A percentile compares a stretch with the other conserved stretches of the same genome.
Conservation (phyloP, 1,284 basidiomycete species). For the Cutaneotrichosporon mucoides region DNA sequence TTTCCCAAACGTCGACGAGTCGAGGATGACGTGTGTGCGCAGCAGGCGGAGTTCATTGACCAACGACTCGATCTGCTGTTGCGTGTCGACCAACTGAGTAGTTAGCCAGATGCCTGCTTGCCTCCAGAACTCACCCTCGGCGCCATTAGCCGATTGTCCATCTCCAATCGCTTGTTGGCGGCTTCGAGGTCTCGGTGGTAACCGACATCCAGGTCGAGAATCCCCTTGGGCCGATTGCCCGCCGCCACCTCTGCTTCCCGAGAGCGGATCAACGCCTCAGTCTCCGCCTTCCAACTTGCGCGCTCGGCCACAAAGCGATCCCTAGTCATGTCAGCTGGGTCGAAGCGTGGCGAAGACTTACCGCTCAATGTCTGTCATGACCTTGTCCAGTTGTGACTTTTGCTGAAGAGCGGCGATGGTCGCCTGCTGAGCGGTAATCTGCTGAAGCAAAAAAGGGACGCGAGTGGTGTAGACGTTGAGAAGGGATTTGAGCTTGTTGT, state of each 20-base stretch:
- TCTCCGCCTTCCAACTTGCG: conserved; percentile 39
- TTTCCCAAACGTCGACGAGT: conserved; percentile 13
- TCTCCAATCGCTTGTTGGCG: conserved; percentile 45
- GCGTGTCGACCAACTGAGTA: conserved; percentile 41
- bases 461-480: conserved; percentile 23
- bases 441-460: conserved; percentile 33
- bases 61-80: conserved; percentile 45
- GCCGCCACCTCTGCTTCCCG: conserved; percentile 36
- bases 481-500: conserved; percentile 30
- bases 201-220: conserved; percentile 43
- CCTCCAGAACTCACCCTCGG: conserved; percentile 32
- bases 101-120: neutral
- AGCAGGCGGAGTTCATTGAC: conserved; percentile 45
- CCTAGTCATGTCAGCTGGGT: conserved; percentile 11
- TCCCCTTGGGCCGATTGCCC: conserved; percentile 28
- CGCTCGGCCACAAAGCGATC: conserved; percentile 37
- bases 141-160: conserved; percentile 48
- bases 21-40: conserved; percentile 41
- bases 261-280: conserved; percentile 28
- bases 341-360: conserved; percentile 16
- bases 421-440: conserved; percentile 36
- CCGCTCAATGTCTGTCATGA: conserved; percentile 34
- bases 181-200: conserved; percentile 48
- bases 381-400: conserved; percentile 30
- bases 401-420: conserved; percentile 42